These are phyloP conservation scores for Pseudozyma sp. DNA, from an alignment of 1,284 basidiomycete species.

Conservation along the genomic window DNA sequence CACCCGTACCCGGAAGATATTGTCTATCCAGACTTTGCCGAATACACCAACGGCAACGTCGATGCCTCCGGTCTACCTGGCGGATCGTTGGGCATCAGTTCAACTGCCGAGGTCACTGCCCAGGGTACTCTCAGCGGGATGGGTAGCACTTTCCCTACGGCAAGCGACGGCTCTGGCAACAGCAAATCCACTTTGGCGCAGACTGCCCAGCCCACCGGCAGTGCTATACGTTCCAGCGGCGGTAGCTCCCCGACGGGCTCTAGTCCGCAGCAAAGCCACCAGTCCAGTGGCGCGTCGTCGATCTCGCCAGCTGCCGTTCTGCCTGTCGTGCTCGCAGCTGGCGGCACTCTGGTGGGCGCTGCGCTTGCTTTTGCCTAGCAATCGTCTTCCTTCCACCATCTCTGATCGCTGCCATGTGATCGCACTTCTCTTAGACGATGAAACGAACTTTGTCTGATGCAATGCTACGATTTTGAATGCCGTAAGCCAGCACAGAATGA, in stretches of 20 bases:
- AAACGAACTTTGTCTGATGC: too few species aligned
- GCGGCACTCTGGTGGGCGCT: conserved; percentile 1
- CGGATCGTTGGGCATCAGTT: conserved; percentile 21
- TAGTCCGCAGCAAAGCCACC: background rate
- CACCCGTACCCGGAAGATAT: conserved; percentile 70
- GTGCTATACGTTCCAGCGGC: background rate
- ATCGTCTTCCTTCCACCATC: background rate
- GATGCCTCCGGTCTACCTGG: conserved; percentile 45
- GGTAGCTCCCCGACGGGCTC: background rate
- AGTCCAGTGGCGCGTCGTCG: background rate
- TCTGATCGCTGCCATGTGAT: background rate
- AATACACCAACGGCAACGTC: conserved; percentile 45
- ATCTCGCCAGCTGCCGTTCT: background rate
- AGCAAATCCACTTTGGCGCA: background rate
- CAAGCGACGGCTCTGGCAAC: conserved; percentile 7
- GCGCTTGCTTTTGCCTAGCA: background rate
- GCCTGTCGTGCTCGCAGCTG: conserved; percentile 1
- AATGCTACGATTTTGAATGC: too few species aligned
- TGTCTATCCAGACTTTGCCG: conserved; percentile 59
- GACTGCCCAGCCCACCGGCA: background rate
- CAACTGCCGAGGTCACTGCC: conserved; percentile 10
- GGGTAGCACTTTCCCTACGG: conserved; percentile 8
- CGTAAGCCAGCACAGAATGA: too few species aligned
- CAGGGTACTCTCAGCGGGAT: conserved; percentile 11
- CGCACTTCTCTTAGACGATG: too few species aligned